phyloP scores from a whole-genome alignment of 306 rosid genomes.

The Prunus campanulata region DNA sequence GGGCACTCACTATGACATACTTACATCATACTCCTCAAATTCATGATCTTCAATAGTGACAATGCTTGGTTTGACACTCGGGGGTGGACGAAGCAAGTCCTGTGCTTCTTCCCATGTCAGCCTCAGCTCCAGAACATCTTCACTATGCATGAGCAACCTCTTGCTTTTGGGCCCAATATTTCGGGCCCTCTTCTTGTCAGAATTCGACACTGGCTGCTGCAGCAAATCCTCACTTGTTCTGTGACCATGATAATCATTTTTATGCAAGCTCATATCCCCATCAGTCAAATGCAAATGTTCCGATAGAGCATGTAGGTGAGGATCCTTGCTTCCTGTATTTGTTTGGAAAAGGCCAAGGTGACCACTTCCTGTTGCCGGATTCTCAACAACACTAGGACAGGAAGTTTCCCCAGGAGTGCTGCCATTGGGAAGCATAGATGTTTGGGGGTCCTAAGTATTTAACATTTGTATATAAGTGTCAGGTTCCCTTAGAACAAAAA shows the following conservation, averaged over 20 bases:
- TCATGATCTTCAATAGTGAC: slow-evolving; percentile 83
- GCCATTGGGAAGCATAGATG: slow-evolving; percentile 54
- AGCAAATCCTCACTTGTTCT: slow-evolving; percentile 39
- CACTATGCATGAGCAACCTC: slow-evolving; percentile 79
- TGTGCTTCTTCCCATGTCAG: slow-evolving; percentile 99
- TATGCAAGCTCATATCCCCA: slow-evolving; percentile 46
- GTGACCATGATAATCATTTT: slow-evolving; percentile 45
- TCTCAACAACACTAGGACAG: slow-evolving; percentile 54
- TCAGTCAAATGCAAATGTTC: slow-evolving; percentile 44
- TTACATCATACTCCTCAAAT: slow-evolving; percentile 94
- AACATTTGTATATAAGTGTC: slow-evolving; percentile 20
- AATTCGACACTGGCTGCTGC: slow-evolving; percentile 39
- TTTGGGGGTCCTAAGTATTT: slow-evolving; percentile 57
- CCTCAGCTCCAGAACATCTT: slow-evolving; percentile 80
- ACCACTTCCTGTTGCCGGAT: slow-evolving; percentile 53
- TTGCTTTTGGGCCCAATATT: slow-evolving; percentile 87
- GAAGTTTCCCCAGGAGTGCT: slow-evolving; percentile 47
- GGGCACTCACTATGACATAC: slow-evolving; percentile 26
- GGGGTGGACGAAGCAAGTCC: slow-evolving; percentile 95
- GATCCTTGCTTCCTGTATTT: slow-evolving; percentile 45
- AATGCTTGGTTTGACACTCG: slow-evolving; percentile 71
- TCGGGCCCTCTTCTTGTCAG: slow-evolving; percentile 81
- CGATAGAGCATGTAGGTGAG: slow-evolving; percentile 33
- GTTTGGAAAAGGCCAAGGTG: slow-evolving; percentile 42
- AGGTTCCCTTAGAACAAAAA: slow-evolving; percentile 16